phyloP scores from a whole-genome alignment of 2,329 filamentous ascomycete species.

The Fusarium sterilihyphosum region DNA sequence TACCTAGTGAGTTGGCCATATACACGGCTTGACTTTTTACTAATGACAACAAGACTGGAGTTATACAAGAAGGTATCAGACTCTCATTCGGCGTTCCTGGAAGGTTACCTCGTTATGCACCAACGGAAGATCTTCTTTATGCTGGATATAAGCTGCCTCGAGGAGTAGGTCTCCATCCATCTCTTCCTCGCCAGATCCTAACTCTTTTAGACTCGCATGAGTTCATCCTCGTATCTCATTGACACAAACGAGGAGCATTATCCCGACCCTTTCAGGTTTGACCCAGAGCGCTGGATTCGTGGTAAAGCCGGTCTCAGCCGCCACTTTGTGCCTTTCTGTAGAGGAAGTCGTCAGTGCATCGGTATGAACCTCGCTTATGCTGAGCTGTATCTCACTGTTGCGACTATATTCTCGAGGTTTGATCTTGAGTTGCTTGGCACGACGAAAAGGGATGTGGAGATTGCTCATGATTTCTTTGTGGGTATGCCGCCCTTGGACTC shows the following conservation, averaged over 20 bases:
- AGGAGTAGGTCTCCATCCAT: background rate
- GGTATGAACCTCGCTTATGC: background rate
- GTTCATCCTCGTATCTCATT: background rate
- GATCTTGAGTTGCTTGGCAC: background rate
- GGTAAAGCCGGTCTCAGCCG: background rate
- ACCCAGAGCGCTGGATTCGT: background rate
- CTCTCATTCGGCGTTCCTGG: background rate
- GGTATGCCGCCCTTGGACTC: background rate
- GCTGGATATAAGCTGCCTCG: background rate
- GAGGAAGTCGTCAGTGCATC: background rate
- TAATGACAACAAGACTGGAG: background rate
- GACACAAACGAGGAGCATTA: background rate
- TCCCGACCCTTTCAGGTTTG: background rate
- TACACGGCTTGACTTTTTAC: background rate
- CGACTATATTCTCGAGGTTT: background rate
- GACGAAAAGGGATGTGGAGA: background rate
- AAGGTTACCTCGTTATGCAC: background rate
- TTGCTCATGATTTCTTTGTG: slow-evolving; percentile 1
- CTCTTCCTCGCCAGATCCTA: accelerated
- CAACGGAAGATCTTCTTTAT: background rate
- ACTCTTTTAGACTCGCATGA: background rate
- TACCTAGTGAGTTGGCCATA: background rate
- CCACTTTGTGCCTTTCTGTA: background rate
- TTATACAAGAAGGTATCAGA: background rate
- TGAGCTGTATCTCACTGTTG: background rate